Percentiles rank a stretch among this genome's conserved stretches.
Evolutionary conservation across 2,329 filamentous ascomycete genomes (phyloP).

Genomic region (Thielaviopsis cerberus): DNA sequence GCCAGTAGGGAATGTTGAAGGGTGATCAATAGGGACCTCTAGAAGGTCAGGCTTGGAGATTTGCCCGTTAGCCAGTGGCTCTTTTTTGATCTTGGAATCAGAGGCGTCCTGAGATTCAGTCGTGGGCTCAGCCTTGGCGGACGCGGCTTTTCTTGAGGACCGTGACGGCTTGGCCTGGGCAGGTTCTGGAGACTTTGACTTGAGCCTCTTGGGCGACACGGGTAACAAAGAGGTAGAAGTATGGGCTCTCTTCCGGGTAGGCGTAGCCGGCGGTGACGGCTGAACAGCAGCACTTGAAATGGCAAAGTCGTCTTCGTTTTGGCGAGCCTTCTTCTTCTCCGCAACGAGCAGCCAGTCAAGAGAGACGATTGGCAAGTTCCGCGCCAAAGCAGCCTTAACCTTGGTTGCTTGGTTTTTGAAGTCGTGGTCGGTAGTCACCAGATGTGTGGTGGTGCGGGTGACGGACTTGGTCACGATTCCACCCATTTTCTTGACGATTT

Average conservation of each 20-base stretch:
- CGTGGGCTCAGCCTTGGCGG: background rate
- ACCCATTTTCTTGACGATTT: slow-evolving; percentile 29
- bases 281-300: slow-evolving; percentile 12
- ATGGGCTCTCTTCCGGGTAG: background rate
- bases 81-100: slow-evolving; percentile 16
- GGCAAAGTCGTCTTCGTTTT: slow-evolving; percentile 14
- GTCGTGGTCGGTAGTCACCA: slow-evolving; percentile 37
- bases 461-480: slow-evolving; percentile 29
- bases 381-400: slow-evolving; percentile 27
- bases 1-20: slow-evolving; percentile 20
- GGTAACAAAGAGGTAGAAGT: background rate
- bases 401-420: slow-evolving; percentile 32
- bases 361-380: slow-evolving; percentile 35
- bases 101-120: slow-evolving; percentile 11
- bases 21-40: slow-evolving; percentile 33
- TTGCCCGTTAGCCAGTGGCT: slow-evolving; percentile 24
- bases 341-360: slow-evolving; percentile 46
- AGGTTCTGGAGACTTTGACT: background rate
- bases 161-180: background rate
- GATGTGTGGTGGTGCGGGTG: slow-evolving; percentile 32
- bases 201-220: background rate
- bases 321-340: slow-evolving; percentile 17
- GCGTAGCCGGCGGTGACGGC: background rate
- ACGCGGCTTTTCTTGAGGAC: background rate
- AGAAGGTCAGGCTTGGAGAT: slow-evolving; percentile 28